phyloP scores from a whole-genome alignment of 2,329 filamentous ascomycete genomes.

The Colletotrichum sp. region DNA sequence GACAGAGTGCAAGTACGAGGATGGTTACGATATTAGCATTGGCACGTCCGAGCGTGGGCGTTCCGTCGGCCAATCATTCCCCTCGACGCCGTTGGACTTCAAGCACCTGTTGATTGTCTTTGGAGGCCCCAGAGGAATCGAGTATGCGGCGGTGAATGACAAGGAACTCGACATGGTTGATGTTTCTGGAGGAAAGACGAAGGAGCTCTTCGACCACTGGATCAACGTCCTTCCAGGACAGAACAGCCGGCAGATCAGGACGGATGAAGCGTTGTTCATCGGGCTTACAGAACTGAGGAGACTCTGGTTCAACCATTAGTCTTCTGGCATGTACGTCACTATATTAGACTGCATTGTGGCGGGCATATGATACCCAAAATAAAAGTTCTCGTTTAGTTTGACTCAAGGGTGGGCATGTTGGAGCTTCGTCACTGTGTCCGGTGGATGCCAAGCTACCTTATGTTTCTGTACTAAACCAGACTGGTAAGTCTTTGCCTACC shows the following conservation, averaged over 20 bases:
- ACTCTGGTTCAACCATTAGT: conserved; percentile 51
- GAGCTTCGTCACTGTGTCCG: too few species aligned
- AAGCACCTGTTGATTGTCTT: conserved; percentile 80
- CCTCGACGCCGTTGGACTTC: conserved; percentile 51
- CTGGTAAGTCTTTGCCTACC: too few species aligned
- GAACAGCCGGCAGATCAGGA: conserved; percentile 81
- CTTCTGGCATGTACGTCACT: background rate
- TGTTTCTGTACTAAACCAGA: too few species aligned
- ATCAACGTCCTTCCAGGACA: conserved; percentile 81
- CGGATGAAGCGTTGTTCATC: conserved; percentile 83
- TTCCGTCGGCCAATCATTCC: conserved; percentile 52
- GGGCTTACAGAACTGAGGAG: conserved; percentile 72
- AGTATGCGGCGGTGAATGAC: conserved; percentile 73
- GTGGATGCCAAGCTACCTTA: too few species aligned
- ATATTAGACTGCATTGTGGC: background rate
- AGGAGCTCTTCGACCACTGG: conserved; percentile 83
- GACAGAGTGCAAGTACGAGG: conserved; percentile 75
- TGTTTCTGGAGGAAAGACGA: conserved; percentile 63
- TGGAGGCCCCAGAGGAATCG: conserved; percentile 80
- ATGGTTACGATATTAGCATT: conserved; percentile 82
- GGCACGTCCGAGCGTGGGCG: conserved; percentile 82
- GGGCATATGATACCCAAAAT: conserved; percentile 14
- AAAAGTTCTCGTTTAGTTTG: conserved; percentile 1
- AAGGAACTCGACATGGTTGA: conserved; percentile 62
- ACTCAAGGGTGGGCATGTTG: too few species aligned